Conservation (phyloP, 441 rosid species). For the Erodium moschatum region DNA sequence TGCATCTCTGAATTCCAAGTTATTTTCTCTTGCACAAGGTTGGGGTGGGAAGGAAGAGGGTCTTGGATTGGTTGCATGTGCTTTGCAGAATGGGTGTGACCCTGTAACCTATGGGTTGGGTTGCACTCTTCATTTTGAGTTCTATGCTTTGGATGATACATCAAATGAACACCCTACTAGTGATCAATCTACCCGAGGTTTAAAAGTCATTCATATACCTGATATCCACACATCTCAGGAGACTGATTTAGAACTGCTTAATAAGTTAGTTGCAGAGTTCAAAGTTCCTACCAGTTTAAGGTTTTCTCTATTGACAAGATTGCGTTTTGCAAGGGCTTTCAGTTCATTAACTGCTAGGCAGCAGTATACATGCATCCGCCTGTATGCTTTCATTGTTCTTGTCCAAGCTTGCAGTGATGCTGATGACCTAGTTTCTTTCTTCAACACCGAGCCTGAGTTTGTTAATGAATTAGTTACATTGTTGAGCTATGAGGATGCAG, state of each 20-base stretch:
- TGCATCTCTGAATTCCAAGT: constrained; percentile 60
- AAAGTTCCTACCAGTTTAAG: constrained; percentile 76
- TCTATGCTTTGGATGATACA: constrained; percentile 51
- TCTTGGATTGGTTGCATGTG: constrained; percentile 78
- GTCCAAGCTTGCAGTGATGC: constrained; percentile 82
- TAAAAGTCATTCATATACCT: constrained; percentile 70
- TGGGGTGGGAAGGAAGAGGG: constrained; percentile 99
- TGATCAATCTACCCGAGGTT: constrained; percentile 50
- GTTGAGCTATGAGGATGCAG: constrained; percentile 70
- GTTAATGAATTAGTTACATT: constrained; percentile 73
- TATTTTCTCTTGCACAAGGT: constrained; percentile 97
- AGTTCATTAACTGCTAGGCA: constrained; percentile 59
- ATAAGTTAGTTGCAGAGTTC: constrained; percentile 58
- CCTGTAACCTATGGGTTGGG: constrained; percentile 69
- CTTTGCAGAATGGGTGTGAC: constrained; percentile 58
- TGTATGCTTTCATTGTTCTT: constrained; percentile 85
- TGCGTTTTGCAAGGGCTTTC: constrained; percentile 90
- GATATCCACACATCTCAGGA: constrained; percentile 38
- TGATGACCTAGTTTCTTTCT: constrained; percentile 71
- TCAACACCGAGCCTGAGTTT: constrained; percentile 89
- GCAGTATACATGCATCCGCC: constrained; percentile 83
- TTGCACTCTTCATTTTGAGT: constrained; percentile 92
- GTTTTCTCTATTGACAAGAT: constrained; percentile 71
- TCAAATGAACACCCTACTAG: constrained; percentile 24
- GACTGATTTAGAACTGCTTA: constrained; percentile 75